Base-by-base conservation (phyloP, 2,329 filamentous ascomycete genomes). In the Tolypocladium pustulatum region DNA sequence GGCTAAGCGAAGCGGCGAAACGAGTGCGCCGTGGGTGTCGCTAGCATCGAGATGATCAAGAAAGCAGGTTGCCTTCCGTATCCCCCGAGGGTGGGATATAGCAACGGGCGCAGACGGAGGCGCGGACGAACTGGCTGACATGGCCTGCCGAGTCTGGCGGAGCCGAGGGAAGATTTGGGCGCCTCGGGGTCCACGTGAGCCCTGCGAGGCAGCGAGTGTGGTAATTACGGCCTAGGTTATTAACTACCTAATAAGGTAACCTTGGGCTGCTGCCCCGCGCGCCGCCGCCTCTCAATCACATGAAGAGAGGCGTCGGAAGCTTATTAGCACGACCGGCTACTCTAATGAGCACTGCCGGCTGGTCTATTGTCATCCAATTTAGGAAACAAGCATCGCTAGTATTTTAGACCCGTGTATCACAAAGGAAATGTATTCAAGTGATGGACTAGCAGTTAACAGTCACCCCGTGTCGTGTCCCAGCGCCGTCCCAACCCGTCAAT, bases 361-460 rank as follows among this genome's bases (percentile, higher is more conserved):
- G n/a, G n/a, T n/a, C n/a, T n/a, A n/a, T n/a, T n/a, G n/a, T n/a
- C n/a, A n/a, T n/a, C n/a, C n/a, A n/a, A n/a, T n/a, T n/a, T n/a
- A n/a, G n/a, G n/a, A n/a, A n/a, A n/a, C n/a, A n/a, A n/a, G n/a
- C n/a, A n/a, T n/a, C n/a, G n/a, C n/a, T n/a, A n/a, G n/a, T n/a
- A n/a, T n/a, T n/a, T n/a, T n/a, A n/a, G n/a, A n/a, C n/a, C n/a
- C 27, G 0, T 7, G n/a, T 17, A 34, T 37, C n/a, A 62, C 46
- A 60, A 60, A 61, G 34, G 59, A 59, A 38, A 60, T 61, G 22
- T 59, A 63, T 65, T 62, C 60, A 60, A 61, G 15, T 3, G 60
- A 62, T 64, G 40, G 57, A 64, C 61, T 64, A 58, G 30, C 60
- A 64, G 58, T 64, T 58, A 62, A 51, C 43, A n/a, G n/a, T 12